Conservation (phyloP, 176 grass and related monocot genomes). For the Cenchrus fungigraminus region DNA sequence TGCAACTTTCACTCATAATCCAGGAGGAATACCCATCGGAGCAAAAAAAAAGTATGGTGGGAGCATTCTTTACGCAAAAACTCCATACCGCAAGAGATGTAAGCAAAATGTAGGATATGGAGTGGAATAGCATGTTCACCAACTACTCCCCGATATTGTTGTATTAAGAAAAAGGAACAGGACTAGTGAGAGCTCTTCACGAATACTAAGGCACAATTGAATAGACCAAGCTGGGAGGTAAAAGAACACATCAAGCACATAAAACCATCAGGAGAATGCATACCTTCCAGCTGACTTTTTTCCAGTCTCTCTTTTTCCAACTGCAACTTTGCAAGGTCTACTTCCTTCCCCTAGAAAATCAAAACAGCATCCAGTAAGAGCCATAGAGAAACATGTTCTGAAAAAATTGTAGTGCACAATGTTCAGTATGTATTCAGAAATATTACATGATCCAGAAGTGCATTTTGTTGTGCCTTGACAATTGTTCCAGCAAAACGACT, state of each 20-base stretch:
- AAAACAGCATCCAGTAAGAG: conserved; percentile 37
- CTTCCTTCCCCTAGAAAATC: conserved; percentile 57
- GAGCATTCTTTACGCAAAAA: not conserved
- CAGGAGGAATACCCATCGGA: not conserved
- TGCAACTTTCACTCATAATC: not conserved
- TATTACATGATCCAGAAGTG: conserved; percentile 80
- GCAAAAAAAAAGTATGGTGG: not conserved
- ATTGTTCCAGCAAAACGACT: conserved; percentile 87
- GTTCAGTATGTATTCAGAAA: conserved; percentile 16
- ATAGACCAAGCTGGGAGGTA: not conserved
- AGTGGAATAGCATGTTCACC: not conserved
- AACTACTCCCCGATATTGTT: not conserved
- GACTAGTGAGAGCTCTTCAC: not conserved
- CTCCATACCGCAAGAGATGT: not conserved
- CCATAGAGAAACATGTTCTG: not conserved
- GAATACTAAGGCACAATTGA: not conserved
- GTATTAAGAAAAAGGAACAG: not conserved
- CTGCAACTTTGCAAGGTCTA: conserved; percentile 73
- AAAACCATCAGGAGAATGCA: conserved; percentile 12
- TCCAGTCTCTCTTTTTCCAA: conserved; percentile 79
- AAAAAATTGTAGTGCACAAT: conserved; percentile 7
- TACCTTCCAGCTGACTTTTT: conserved; percentile 85
- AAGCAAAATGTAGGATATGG: not conserved
- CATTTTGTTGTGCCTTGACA: conserved; percentile 74
- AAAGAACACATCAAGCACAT: conserved; percentile 6